Conservation (phyloP, 2,329 filamentous ascomycete species). For the Escovopsis sp. region DNA sequence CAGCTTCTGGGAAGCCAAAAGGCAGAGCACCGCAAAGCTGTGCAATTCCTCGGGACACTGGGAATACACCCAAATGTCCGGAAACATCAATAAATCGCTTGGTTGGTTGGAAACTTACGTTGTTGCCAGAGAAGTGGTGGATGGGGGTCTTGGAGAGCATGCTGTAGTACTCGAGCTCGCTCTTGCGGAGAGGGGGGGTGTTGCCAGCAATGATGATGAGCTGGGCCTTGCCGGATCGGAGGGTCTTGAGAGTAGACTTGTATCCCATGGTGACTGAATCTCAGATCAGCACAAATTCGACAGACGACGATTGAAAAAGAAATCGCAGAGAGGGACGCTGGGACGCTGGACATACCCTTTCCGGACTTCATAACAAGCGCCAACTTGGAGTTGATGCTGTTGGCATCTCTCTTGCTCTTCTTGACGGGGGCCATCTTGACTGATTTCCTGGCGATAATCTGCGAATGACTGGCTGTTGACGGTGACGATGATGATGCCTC, state of each 20-base stretch:
- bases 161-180: constrained; percentile 88
- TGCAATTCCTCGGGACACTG: constrained; percentile 3
- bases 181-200: constrained; percentile 95
- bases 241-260: constrained; percentile 54
- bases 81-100: not conserved
- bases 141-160: constrained; percentile 90
- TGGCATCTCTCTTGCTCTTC: constrained; percentile 76
- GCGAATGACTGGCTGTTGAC: constrained; percentile 8
- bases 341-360: constrained; percentile 50
- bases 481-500: constrained; percentile 19
- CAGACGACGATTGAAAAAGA: no score
- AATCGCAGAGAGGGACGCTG: not conserved
- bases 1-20: constrained; percentile 7
- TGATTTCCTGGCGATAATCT: constrained; percentile 19
- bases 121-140: constrained; percentile 97
- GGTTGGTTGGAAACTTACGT: constrained; percentile 57
- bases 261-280: constrained; percentile 25
- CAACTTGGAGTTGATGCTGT: constrained; percentile 49
- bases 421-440: constrained; percentile 54
- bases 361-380: constrained; percentile 51
- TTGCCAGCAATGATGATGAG: constrained; percentile 88
- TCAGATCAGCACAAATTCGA: not conserved
- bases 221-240: constrained; percentile 96
- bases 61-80: no score
- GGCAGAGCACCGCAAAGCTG: not conserved